phyloP scores from a whole-genome alignment of 2,329 filamentous ascomycete species.

The Colletotrichum truncatum region DNA sequence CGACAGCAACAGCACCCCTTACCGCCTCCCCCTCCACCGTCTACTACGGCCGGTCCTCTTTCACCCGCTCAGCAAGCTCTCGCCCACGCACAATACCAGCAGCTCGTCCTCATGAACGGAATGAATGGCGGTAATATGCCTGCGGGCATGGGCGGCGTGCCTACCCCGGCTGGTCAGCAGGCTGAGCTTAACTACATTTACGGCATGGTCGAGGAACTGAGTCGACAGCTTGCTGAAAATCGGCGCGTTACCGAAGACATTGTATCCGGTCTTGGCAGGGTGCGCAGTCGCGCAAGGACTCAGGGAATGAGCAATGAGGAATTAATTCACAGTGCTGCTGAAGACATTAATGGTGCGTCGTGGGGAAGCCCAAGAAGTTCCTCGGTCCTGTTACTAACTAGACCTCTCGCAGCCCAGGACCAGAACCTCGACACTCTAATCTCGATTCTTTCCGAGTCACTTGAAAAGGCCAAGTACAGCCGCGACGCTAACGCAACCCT shows the following conservation, averaged over 20 bases:
- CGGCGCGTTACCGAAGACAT: conserved; percentile 70
- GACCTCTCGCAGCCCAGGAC: conserved; percentile 57
- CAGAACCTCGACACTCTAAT: conserved; percentile 69
- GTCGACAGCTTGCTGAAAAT: conserved; percentile 70
- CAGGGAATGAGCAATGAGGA: conserved; percentile 66
- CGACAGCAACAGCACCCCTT: conserved; percentile 31
- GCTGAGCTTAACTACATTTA: conserved; percentile 76
- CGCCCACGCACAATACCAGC: conserved; percentile 32
- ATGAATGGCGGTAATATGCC: conserved; percentile 59
- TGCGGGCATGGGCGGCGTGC: conserved; percentile 56
- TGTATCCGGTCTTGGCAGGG: conserved; percentile 68
- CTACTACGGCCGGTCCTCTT: conserved; percentile 27
- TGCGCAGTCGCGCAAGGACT: conserved; percentile 64
- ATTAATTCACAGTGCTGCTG: conserved; percentile 62
- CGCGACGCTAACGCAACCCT: conserved; percentile 69
- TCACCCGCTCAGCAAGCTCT: conserved; percentile 32
- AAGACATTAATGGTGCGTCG: conserved; percentile 67
- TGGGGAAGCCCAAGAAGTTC: no score
- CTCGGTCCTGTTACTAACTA: conserved; percentile 2
- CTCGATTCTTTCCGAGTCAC: conserved; percentile 68
- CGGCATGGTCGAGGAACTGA: conserved; percentile 73
- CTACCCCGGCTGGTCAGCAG: conserved; percentile 74
- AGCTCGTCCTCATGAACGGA: conserved; percentile 53
- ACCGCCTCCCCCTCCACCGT: conserved; percentile 25
- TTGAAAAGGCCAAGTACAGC: conserved; percentile 68